phyloP scores from a whole-genome alignment of 495 filamentous ascomycete species.

The Penicillium paradoxum region DNA sequence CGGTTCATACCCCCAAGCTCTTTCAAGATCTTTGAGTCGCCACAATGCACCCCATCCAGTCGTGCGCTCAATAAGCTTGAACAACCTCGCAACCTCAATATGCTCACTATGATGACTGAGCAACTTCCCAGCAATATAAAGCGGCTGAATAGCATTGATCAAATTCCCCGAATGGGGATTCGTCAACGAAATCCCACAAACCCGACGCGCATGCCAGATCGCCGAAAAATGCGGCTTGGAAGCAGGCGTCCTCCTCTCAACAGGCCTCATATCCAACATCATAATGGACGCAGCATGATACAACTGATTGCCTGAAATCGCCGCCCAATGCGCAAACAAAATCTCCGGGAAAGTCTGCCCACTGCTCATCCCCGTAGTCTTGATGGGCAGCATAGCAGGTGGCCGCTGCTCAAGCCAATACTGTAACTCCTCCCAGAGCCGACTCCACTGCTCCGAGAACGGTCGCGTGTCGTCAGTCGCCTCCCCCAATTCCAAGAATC shows the following conservation, averaged over 20 bases:
- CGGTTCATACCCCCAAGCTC: conserved; percentile 36
- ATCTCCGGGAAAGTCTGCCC: conserved; percentile 34
- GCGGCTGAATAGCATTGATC: conserved; percentile 43
- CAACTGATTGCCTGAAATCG: conserved; percentile 42
- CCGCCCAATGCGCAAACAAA: conserved; percentile 36
- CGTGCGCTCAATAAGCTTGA: conserved; percentile 33
- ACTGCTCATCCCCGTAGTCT: conserved; percentile 21
- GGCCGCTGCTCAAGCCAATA: conserved; percentile 33
- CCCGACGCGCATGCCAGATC: conserved; percentile 41
- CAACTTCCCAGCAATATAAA: conserved; percentile 41
- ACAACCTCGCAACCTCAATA: conserved; percentile 27
- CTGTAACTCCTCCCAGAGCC: conserved; percentile 37
- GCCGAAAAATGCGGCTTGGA: conserved; percentile 21
- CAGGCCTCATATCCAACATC: conserved; percentile 33
- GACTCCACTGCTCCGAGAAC: conserved; percentile 24
- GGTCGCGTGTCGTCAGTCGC: conserved; percentile 14
- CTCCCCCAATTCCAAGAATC: conserved; percentile 27
- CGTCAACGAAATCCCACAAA: conserved; percentile 41
- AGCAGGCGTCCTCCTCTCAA: conserved; percentile 12
- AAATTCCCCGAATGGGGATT: conserved; percentile 40
- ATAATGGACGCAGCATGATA: conserved; percentile 40
- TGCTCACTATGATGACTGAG: conserved; percentile 40
- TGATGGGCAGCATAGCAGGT: conserved; percentile 29
- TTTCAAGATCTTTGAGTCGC: conserved; percentile 36
- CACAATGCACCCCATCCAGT: conserved; percentile 39